These are phyloP conservation scores for Cucumis cinereus DNA, from an alignment of 306 rosid genomes.

Conservation along the genomic window DNA sequence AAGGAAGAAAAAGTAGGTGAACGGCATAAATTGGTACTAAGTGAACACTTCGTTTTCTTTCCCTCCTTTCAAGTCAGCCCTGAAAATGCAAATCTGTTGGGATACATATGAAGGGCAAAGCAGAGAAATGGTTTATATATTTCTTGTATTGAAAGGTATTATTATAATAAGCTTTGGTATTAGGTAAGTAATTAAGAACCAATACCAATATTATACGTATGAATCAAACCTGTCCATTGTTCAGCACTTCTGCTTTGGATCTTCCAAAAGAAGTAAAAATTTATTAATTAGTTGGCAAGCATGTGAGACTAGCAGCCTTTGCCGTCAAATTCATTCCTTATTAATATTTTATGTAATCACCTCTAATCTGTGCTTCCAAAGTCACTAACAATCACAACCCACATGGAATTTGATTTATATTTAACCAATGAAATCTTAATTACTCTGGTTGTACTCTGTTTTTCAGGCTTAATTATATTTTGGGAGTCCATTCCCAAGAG, in stretches of 20 bases:
- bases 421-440: slow-evolving; percentile 12
- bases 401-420: not conserved
- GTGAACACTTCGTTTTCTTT: not conserved
- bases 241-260: slow-evolving; percentile 4
- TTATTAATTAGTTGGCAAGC: slow-evolving; percentile 31
- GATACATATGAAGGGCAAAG: not conserved
- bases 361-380: slow-evolving; percentile 10
- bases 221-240: not conserved
- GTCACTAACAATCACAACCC: slow-evolving; percentile 3
- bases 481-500: not conserved
- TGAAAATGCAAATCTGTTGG: not conserved
- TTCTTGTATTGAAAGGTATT: not conserved
- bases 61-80: not conserved
- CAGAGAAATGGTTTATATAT: not conserved
- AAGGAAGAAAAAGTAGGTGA: slow-evolving; percentile 5
- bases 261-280: slow-evolving; percentile 8
- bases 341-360: slow-evolving; percentile 21
- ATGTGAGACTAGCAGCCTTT: slow-evolving; percentile 55
- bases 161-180: not conserved
- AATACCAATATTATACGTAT: not conserved
- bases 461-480: slow-evolving; percentile 1
- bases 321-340: slow-evolving; percentile 18
- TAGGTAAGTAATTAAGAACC: not conserved
- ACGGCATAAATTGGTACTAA: not conserved
- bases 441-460: slow-evolving; percentile 1